phyloP scores from a whole-genome alignment of 768 basidiomycete genomes.

The Chalciporus chontae region DNA sequence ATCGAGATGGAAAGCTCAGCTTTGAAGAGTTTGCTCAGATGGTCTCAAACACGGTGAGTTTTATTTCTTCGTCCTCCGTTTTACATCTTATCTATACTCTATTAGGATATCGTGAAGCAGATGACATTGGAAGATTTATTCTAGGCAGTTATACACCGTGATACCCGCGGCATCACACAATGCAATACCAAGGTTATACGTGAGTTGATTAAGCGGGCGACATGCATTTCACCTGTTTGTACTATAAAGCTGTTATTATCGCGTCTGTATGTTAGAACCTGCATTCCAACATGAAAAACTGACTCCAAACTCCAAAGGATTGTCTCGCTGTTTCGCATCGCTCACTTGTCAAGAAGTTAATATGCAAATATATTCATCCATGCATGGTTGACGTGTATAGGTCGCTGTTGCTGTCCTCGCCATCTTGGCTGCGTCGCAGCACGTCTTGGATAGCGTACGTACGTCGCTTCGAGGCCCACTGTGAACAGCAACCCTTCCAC shows the following conservation, averaged over 20 bases:
- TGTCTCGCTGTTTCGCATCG: neutral
- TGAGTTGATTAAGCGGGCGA: constrained; percentile 8
- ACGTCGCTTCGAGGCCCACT: too few relatives aligned
- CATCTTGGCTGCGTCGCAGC: too few relatives aligned
- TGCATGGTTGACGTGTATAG: neutral
- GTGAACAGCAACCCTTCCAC: too few relatives aligned
- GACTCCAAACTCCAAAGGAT: constrained; percentile 1
- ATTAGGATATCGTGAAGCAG: constrained; percentile 95
- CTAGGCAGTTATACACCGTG: constrained; percentile 31
- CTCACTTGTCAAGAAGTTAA: too few relatives aligned
- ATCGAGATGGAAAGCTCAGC: constrained; percentile 94
- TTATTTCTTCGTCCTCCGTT: neutral
- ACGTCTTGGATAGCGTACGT: too few relatives aligned
- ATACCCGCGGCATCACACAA: constrained; percentile 20
- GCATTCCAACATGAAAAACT: constrained; percentile 2
- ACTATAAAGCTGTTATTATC: constrained; percentile 18
- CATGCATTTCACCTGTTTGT: constrained; percentile 19
- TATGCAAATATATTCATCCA: too few relatives aligned
- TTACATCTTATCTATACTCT: constrained; percentile 7
- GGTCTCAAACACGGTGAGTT: constrained; percentile 89
- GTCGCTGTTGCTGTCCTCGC: too few relatives aligned
- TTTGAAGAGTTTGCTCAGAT: constrained; percentile 97
- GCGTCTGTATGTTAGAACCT: constrained; percentile 17
- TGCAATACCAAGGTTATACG: constrained; percentile 19
- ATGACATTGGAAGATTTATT: constrained; percentile 97